A percentile compares a stretch with the other conserved stretches of the same genome.
These are phyloP conservation scores for Torrubiella hemipterigena DNA, from an alignment of 2,329 filamentous ascomycete genomes.

Conservation along the genomic window DNA sequence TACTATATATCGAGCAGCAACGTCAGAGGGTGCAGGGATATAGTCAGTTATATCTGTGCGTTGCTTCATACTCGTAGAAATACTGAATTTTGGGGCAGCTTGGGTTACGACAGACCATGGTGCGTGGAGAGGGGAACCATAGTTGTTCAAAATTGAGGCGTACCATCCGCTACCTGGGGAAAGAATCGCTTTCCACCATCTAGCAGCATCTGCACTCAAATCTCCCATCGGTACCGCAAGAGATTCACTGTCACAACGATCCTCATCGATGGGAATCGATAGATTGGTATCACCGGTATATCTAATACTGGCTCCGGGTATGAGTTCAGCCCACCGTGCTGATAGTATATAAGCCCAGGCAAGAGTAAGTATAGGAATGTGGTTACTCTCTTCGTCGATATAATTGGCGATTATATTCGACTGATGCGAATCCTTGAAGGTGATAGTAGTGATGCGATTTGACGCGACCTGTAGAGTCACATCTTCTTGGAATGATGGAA, in stretches of 20 bases:
- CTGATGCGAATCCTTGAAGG: slow-evolving; percentile 1
- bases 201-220: slow-evolving; percentile 2
- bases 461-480: slow-evolving; percentile 3
- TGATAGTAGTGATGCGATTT: neutral
- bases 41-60: neutral
- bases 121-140: slow-evolving; percentile 1
- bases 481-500: no score
- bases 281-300: slow-evolving; percentile 5
- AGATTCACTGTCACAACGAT: neutral
- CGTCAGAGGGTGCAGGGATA: slow-evolving; percentile 1
- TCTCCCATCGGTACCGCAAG: neutral
- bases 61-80: neutral
- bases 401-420: neutral
- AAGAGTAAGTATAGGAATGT: slow-evolving; percentile 7
- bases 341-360: slow-evolving; percentile 9
- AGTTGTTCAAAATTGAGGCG: slow-evolving; percentile 5
- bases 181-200: slow-evolving; percentile 7
- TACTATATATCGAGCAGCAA: slow-evolving; percentile 4
- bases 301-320: slow-evolving; percentile 3
- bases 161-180: slow-evolving; percentile 3
- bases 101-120: slow-evolving; percentile 6
- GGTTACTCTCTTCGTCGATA: slow-evolving; percentile 1
- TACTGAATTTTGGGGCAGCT: neutral
- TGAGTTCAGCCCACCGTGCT: slow-evolving; percentile 9
- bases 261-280: neutral